Evolutionary conservation across 345 rosid genomes (phyloP).

Genomic region (Eucalyptus cloeziana): DNA sequence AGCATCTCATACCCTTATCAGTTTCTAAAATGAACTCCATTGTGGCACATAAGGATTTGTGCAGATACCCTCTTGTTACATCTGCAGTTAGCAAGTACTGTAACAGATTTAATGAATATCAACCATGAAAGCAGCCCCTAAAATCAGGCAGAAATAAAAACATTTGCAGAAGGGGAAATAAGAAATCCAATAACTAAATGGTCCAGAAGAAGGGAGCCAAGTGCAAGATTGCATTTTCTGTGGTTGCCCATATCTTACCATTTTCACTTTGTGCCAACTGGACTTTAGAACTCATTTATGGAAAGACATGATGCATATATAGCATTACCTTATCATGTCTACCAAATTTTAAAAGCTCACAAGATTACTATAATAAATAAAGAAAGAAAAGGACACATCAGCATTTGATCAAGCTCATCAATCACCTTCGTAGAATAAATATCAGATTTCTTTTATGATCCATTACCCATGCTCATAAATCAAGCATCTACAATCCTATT

Average conservation of each 20-base stretch:
- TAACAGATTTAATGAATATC: constrained; percentile 24
- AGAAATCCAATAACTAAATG: background rate
- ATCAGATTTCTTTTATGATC: background rate
- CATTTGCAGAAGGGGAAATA: background rate
- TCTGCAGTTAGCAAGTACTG: constrained; percentile 82
- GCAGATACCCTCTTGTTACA: constrained; percentile 63
- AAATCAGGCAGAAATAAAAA: background rate
- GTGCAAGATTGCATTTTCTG: background rate
- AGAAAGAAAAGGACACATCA: background rate
- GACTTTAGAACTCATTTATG: background rate
- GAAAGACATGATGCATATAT: background rate
- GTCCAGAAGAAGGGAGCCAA: background rate
- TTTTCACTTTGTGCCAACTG: background rate
- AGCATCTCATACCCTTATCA: constrained; percentile 37
- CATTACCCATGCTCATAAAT: background rate
- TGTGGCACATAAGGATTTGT: constrained; percentile 58
- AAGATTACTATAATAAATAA: background rate
- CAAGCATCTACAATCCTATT: background rate
- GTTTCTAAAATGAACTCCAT: constrained; percentile 70
- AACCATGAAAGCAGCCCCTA: background rate
- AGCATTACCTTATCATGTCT: background rate
- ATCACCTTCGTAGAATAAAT: background rate
- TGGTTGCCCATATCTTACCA: background rate
- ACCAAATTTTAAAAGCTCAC: background rate
- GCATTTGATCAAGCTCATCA: background rate